phyloP scores from a whole-genome alignment of 2,329 filamentous ascomycete species.

The Trichophyton rubrum region DNA sequence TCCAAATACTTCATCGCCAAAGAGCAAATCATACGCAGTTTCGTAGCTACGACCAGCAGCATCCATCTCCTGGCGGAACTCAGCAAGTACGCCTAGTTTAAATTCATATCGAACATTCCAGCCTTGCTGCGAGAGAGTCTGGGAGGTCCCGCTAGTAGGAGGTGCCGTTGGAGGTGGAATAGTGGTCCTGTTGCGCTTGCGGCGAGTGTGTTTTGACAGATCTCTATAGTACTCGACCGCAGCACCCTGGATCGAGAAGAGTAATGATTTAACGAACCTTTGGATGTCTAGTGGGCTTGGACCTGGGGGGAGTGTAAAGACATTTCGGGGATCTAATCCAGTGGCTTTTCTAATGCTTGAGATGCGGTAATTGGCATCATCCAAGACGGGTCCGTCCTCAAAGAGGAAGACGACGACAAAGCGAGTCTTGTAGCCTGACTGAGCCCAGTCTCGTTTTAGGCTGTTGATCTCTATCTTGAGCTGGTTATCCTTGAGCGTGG shows the following conservation, averaged over 20 bases:
- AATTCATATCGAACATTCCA: conserved; percentile 95
- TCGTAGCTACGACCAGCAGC: conserved; percentile 74
- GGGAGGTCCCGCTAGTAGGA: conserved; percentile 70
- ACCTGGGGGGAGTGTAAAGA: conserved; percentile 71
- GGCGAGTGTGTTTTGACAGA: conserved; percentile 76
- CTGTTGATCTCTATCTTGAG: conserved; percentile 77
- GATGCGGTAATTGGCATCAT: conserved; percentile 61
- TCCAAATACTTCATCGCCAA: conserved; percentile 74
- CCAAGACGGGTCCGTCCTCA: conserved; percentile 52
- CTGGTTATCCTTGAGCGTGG: conserved; percentile 71
- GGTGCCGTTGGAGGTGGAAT: conserved; percentile 71
- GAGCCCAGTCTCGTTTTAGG: conserved; percentile 52
- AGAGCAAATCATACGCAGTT: conserved; percentile 69
- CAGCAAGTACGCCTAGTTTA: conserved; percentile 79
- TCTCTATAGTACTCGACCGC: conserved; percentile 88
- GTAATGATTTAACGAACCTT: conserved; percentile 59
- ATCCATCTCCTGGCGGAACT: conserved; percentile 89
- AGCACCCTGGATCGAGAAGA: conserved; percentile 59
- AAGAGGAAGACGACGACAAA: conserved; percentile 67
- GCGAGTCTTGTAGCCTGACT: conserved; percentile 56
- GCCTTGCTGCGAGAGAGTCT: conserved; percentile 68
- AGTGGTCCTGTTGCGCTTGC: conserved; percentile 70
- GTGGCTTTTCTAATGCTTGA: conserved; percentile 67
- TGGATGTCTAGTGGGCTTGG: conserved; percentile 59
- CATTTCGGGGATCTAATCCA: conserved; percentile 66